phyloP scores from a whole-genome alignment of 345 rosid species.

The Limnanthes douglasii region DNA sequence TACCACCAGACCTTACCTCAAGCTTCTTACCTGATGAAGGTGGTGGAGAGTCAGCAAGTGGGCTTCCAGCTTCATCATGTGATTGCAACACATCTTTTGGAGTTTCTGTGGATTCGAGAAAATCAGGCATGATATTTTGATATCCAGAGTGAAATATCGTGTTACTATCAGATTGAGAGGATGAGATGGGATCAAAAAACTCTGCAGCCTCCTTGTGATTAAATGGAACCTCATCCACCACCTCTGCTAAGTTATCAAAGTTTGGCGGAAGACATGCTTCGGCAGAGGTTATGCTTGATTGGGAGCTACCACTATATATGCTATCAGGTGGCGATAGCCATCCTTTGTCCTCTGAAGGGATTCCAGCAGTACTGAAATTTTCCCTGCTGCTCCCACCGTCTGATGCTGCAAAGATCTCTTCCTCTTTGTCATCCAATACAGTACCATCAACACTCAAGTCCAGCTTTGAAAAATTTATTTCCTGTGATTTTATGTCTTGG shows the following conservation, averaged over 20 bases:
- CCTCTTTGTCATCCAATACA: conserved; percentile 26
- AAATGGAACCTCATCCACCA: conserved; percentile 14
- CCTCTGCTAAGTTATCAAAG: conserved; percentile 18
- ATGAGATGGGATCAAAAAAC: conserved; percentile 12
- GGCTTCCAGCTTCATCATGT: conserved; percentile 14
- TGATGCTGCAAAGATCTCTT: conserved; percentile 24
- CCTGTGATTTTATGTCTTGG: conserved; percentile 50
- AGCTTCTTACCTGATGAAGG: conserved; percentile 16
- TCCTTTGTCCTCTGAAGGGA: conserved; percentile 41
- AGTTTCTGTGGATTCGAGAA: conserved; percentile 13
- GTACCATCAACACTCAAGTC: conserved; percentile 25
- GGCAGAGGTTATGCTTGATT: conserved; percentile 23
- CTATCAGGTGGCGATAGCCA: conserved; percentile 88
- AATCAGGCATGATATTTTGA: conserved; percentile 7
- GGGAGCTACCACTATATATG: conserved; percentile 36
- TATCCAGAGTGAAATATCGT: conserved; percentile 11
- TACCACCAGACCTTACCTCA: conserved; percentile 16
- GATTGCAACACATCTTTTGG: conserved; percentile 11
- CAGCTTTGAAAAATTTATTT: conserved; percentile 28
- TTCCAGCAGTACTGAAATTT: conserved; percentile 13
- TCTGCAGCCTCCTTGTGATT: conserved; percentile 9
- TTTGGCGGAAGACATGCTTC: conserved; percentile 25
- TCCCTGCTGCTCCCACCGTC: conserved; percentile 28
- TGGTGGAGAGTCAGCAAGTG: conserved; percentile 17
- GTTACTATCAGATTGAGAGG: conserved; percentile 22